Evolutionary conservation across 768 basidiomycete species (phyloP).

Genomic region (Hygrocybe punicea): DNA sequence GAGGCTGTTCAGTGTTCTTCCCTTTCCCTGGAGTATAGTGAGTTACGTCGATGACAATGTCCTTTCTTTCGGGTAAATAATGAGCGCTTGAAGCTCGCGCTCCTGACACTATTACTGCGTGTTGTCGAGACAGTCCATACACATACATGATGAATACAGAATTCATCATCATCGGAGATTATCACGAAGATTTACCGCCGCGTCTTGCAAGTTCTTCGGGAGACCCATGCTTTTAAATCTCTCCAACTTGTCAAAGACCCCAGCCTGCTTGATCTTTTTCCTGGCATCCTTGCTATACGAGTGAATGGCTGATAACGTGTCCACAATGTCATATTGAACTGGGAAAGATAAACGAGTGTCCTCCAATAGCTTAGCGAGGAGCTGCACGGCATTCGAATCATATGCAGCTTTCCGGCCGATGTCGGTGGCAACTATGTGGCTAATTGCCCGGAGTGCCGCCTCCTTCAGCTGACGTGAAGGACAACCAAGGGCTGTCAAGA

Average conservation of each 20-base stretch:
- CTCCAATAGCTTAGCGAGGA: neutral
- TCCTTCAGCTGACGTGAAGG: neutral
- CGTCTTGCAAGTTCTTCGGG: neutral
- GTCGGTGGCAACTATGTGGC: neutral
- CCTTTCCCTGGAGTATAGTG: no score
- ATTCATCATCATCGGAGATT: neutral
- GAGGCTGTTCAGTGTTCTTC: no score
- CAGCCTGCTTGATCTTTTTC: neutral
- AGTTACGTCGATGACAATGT: no score
- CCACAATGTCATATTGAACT: conserved; percentile 1
- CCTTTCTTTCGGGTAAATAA: no score
- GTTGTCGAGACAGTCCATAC: no score
- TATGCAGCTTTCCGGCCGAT: neutral
- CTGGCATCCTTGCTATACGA: neutral
- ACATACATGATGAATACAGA: no score
- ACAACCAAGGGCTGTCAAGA: neutral
- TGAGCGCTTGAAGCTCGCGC: no score
- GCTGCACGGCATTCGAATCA: neutral
- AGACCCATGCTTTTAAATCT: neutral
- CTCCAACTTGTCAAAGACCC: neutral
- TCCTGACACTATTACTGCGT: no score
- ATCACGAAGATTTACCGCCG: neutral
- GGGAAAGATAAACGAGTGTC: neutral
- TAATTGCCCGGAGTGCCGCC: neutral
- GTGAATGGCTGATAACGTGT: neutral